Conservation (phyloP, 1,284 basidiomycete genomes). For the Mycosarcoma mackinlayi region DNA sequence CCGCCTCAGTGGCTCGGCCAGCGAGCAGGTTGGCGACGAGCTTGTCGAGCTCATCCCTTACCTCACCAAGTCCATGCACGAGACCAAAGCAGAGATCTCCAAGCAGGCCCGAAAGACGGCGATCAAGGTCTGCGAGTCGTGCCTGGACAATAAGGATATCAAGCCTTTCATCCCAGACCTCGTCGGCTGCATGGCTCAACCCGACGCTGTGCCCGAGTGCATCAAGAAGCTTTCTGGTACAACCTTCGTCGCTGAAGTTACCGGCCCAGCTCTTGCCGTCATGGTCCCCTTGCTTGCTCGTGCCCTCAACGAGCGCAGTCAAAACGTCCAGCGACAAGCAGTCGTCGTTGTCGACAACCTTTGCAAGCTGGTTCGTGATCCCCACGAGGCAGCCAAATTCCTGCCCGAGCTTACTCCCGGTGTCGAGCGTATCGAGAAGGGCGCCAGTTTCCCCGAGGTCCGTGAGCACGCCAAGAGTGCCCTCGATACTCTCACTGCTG, state of each 20-base stretch:
- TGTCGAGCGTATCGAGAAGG: conserved; percentile 88
- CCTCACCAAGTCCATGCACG: conserved; percentile 92
- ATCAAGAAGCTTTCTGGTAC: conserved; percentile 95
- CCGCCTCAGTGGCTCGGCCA: conserved; percentile 77
- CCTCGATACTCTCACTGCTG: conserved; percentile 59
- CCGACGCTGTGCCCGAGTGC: conserved; percentile 83
- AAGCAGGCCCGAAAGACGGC: conserved; percentile 89
- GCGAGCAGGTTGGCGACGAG: conserved; percentile 85
- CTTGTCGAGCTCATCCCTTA: conserved; percentile 85
- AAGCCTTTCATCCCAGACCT: conserved; percentile 88
- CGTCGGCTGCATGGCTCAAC: conserved; percentile 88
- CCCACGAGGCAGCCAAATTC: conserved; percentile 88
- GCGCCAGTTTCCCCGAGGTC: conserved; percentile 95
- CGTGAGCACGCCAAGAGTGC: conserved; percentile 65
- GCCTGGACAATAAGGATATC: conserved; percentile 93
- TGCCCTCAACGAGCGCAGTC: conserved; percentile 93
- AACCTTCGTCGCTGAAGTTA: conserved; percentile 97
- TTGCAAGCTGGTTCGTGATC: conserved; percentile 95
- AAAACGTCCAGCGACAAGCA: conserved; percentile 77
- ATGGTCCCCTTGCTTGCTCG: conserved; percentile 91
- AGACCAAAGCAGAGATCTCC: conserved; percentile 94
- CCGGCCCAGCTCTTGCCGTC: conserved; percentile 92
- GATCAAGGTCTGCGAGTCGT: conserved; percentile 86
- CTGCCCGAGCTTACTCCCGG: conserved; percentile 88
- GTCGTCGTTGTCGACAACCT: conserved; percentile 92